These are phyloP conservation scores for Tuber brumale DNA, from an alignment of 495 filamentous ascomycete genomes.

Conservation along the genomic window DNA sequence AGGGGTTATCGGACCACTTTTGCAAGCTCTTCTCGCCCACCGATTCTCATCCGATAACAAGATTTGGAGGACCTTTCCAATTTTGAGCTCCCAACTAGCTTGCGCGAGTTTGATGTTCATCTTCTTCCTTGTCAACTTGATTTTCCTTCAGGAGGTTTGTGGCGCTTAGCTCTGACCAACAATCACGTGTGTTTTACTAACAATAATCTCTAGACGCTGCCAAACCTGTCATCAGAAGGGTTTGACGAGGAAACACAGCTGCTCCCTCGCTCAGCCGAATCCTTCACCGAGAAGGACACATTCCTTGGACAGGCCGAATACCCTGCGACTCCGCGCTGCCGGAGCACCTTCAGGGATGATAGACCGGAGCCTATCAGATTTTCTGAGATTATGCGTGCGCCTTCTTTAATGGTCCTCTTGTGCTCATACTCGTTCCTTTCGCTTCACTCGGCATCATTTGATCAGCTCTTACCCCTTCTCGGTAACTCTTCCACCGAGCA, in stretches of 20 bases:
- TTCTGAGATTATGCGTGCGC: slow-evolving; percentile 45
- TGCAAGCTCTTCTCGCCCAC: slow-evolving; percentile 43
- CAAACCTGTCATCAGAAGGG: slow-evolving; percentile 25
- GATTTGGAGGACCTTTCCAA: slow-evolving; percentile 45
- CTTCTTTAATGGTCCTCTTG: slow-evolving; percentile 46
- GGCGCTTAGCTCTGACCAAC: slow-evolving; percentile 4
- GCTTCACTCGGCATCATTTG: slow-evolving; percentile 47
- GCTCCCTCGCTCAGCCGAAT: slow-evolving; percentile 32
- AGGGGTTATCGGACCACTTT: slow-evolving; percentile 46
- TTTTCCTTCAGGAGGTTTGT: slow-evolving; percentile 46
- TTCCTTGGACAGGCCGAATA: slow-evolving; percentile 43
- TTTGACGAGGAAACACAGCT: slow-evolving; percentile 27
- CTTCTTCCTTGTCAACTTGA: slow-evolving; percentile 42
- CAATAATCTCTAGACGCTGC: slow-evolving; percentile 40
- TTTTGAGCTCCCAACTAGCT: slow-evolving; percentile 45
- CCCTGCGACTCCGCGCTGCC: slow-evolving; percentile 22
- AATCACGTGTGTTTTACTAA: slow-evolving; percentile 5
- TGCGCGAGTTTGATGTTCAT: slow-evolving; percentile 45
- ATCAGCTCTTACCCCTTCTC: slow-evolving; percentile 46
- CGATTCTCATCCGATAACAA: slow-evolving; percentile 40
- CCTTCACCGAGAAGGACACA: slow-evolving; percentile 45
- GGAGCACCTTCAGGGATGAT: slow-evolving; percentile 40
- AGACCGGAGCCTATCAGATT: slow-evolving; percentile 45
- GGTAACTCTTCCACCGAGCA: slow-evolving; percentile 45
- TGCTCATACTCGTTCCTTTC: slow-evolving; percentile 46